A percentile compares a stretch with the other conserved stretches of the same genome.
Evolutionary conservation across 2,329 filamentous ascomycete genomes (phyloP).

Genomic region (Botryotinia convoluta): DNA sequence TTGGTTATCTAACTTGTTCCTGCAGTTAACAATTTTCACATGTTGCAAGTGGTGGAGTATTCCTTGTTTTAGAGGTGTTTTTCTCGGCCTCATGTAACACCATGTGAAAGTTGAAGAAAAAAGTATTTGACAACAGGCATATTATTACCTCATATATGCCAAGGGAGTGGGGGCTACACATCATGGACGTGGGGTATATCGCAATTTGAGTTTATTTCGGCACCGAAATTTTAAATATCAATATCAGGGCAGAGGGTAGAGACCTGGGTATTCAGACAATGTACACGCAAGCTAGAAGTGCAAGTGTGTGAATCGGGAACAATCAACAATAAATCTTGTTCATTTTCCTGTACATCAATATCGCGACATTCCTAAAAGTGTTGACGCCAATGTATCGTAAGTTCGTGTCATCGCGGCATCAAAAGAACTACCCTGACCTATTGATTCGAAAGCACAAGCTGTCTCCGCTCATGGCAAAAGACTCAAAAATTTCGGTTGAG

Average conservation of each 20-base stretch:
- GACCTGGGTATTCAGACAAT: neutral
- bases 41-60: neutral
- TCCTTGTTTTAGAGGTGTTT: neutral
- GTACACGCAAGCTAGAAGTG: neutral
- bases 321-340: neutral
- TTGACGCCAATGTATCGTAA: neutral
- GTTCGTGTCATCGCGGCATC: neutral
- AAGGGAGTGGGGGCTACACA: neutral
- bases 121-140: neutral
- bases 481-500: neutral
- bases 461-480: neutral
- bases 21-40: slow-evolving; percentile 1
- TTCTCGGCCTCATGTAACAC: neutral
- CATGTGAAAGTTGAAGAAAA: neutral
- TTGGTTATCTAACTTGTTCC: neutral
- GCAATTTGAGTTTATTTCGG: neutral
- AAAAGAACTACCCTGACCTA: neutral
- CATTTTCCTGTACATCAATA: neutral
- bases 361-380: neutral
- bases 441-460: neutral
- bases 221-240: neutral
- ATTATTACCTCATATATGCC: neutral
- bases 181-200: neutral
- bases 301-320: neutral
- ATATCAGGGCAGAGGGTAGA: neutral